Conservation (phyloP, 768 basidiomycete genomes). For the Amanita phalloides region DNA sequence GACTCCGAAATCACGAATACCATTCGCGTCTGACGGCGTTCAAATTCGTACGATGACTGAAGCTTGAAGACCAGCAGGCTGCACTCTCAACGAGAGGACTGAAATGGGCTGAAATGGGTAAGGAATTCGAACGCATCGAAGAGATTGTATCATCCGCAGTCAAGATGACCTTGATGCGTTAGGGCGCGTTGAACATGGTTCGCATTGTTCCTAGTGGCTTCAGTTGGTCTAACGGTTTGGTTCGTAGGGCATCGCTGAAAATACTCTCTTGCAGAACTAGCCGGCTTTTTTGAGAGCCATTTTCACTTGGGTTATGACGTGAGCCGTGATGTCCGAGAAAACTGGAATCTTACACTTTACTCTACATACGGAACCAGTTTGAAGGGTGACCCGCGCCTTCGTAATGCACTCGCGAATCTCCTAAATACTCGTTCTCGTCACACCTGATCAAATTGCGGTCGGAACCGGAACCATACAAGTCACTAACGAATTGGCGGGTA, state of each 20-base stretch:
- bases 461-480: constrained; percentile 9
- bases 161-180: too few relatives aligned
- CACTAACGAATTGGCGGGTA: constrained; percentile 5
- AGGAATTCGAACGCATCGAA: not conserved
- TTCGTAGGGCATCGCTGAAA: constrained; percentile 11
- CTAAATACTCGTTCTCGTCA: constrained; percentile 9
- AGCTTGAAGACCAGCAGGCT: too few relatives aligned
- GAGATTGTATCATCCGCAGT: not conserved
- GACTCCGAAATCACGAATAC: not conserved
- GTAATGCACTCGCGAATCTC: constrained; percentile 6
- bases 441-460: constrained; percentile 7
- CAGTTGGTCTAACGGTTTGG: not conserved
- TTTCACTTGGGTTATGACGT: constrained; percentile 8
- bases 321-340: not conserved
- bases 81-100: not conserved
- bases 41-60: not conserved
- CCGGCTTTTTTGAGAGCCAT: constrained; percentile 7
- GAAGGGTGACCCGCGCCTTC: constrained; percentile 7
- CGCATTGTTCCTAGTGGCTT: not conserved
- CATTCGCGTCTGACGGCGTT: too few relatives aligned
- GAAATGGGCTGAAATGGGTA: not conserved
- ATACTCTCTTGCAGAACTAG: constrained; percentile 10
- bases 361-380: constrained; percentile 12
- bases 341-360: not conserved
- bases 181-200: not conserved